A percentile compares a stretch with the other conserved stretches of the same genome.
These are phyloP conservation scores for Lodderomyces theae DNA, from an alignment of 1,139 yeast genomes.

Conservation along the genomic window DNA sequence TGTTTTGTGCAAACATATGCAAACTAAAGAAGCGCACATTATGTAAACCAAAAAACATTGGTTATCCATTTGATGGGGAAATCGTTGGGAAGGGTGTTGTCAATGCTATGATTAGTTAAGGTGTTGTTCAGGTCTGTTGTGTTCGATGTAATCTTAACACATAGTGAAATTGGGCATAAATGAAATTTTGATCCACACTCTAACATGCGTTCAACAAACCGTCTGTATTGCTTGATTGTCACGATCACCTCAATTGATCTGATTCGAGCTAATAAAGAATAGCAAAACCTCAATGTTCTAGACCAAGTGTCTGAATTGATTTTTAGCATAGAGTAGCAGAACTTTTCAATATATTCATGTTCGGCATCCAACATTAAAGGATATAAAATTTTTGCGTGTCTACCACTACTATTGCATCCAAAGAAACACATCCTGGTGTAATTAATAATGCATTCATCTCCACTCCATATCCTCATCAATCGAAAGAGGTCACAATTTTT, in stretches of 20 bases:
- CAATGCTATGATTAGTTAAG: no score
- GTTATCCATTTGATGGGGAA: no score
- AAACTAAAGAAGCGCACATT: no score
- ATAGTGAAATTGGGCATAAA: neutral
- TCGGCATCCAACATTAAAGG: neutral
- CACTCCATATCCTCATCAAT: neutral
- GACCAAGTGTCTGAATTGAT: neutral
- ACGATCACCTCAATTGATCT: neutral
- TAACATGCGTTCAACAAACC: neutral
- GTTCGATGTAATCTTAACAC: neutral
- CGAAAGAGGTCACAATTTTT: neutral
- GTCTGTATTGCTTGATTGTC: neutral
- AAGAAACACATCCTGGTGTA: neutral
- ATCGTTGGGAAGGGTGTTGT: no score
- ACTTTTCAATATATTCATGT: neutral
- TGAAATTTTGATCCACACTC: neutral
- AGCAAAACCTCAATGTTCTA: neutral
- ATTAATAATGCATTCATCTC: neutral
- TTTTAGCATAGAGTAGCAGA: neutral
- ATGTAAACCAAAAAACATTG: no score
- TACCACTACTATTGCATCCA: neutral
- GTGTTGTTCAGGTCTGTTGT: no score
- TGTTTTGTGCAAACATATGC: no score
- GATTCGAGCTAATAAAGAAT: neutral
- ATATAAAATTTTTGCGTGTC: no score